A percentile compares a stretch with the other conserved stretches of the same genome.
These are phyloP conservation scores for Cutaneotrichosporon daszewskae DNA, from an alignment of 1,284 basidiomycete genomes.

Conservation along the genomic window DNA sequence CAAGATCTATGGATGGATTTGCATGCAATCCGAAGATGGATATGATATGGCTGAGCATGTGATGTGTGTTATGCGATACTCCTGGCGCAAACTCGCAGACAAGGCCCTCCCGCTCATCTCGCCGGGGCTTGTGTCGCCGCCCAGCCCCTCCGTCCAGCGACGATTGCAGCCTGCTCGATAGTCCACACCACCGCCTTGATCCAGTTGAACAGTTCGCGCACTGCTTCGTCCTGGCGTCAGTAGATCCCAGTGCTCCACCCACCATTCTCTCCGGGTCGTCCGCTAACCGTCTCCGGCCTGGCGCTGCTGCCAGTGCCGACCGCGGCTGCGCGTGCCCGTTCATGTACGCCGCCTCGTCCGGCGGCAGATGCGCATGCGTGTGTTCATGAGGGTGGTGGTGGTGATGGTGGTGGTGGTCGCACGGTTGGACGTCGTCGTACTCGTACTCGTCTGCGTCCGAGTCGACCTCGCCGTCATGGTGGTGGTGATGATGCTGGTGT, in stretches of 20 bases:
- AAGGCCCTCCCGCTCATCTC: no score
- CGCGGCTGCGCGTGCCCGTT: conserved; percentile 22
- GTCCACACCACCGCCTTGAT: conserved; percentile 48
- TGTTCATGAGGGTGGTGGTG: conserved; percentile 6
- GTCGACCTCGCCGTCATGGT: conserved; percentile 22
- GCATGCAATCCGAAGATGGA: no score
- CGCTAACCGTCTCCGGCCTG: conserved; percentile 20
- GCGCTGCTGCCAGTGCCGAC: conserved; percentile 8
- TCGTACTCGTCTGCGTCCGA: conserved; percentile 21
- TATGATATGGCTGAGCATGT: no score
- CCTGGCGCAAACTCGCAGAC: no score
- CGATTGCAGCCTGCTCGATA: conserved; percentile 46
- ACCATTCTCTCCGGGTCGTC: conserved; percentile 43
- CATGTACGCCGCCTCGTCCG: conserved; percentile 13
- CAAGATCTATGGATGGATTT: no score
- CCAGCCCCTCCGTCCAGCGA: conserved; percentile 32
- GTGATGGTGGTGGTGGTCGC: conserved; percentile 2
- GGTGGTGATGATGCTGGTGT: conserved; percentile 17
- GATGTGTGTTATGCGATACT: no score
- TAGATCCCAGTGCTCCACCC: conserved; percentile 8
- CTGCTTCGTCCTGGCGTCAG: conserved; percentile 37
- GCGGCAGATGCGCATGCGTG: conserved; percentile 16
- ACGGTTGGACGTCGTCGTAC: conserved; percentile 9
- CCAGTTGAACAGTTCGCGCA: conserved; percentile 47
- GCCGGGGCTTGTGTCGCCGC: conserved; percentile 2